Percentiles rank a stretch among this genome's conserved stretches.
These are phyloP conservation scores for Neurospora sp. DNA, from an alignment of 2,329 filamentous ascomycete species.

Conservation along the genomic window DNA sequence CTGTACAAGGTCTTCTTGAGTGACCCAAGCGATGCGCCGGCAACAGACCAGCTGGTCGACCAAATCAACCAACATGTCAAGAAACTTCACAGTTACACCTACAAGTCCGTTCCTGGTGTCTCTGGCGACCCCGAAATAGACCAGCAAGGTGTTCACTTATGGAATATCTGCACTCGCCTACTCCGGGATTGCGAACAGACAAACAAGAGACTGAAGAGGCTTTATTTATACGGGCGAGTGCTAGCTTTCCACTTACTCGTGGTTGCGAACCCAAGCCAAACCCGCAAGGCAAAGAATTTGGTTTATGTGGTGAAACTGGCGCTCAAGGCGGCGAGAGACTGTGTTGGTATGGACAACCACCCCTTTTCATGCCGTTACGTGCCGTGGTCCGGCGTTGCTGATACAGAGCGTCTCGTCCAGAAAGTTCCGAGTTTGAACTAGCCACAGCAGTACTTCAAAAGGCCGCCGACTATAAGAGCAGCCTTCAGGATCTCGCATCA, in stretches of 20 bases:
- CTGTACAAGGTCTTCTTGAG: slow-evolving; percentile 17
- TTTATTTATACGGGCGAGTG: slow-evolving; percentile 32
- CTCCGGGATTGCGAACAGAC: slow-evolving; percentile 24
- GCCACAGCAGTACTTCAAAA: slow-evolving; percentile 53
- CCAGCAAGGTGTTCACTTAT: slow-evolving; percentile 44
- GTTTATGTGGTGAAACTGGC: slow-evolving; percentile 56
- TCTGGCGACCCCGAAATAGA: slow-evolving; percentile 40
- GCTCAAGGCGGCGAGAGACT: slow-evolving; percentile 53
- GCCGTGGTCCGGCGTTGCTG: background rate
- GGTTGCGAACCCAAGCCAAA: slow-evolving; percentile 29
- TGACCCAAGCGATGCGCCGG: slow-evolving; percentile 17
- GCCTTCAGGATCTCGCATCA: slow-evolving; percentile 23
- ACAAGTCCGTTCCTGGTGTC: slow-evolving; percentile 20
- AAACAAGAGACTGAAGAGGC: slow-evolving; percentile 16
- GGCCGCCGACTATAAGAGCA: slow-evolving; percentile 46
- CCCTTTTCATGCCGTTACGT: slow-evolving; percentile 8
- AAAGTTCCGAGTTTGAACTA: slow-evolving; percentile 44
- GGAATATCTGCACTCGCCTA: slow-evolving; percentile 55
- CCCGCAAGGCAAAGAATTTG: slow-evolving; percentile 22
- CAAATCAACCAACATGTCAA: slow-evolving; percentile 32
- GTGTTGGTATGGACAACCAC: slow-evolving; percentile 40
- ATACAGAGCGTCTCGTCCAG: slow-evolving; percentile 21
- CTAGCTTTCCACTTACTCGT: slow-evolving; percentile 62
- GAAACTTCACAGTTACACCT: slow-evolving; percentile 22
- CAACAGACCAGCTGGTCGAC: slow-evolving; percentile 24